Percentiles rank a stretch among this genome's conserved stretches.
Conservation (phyloP, 768 basidiomycete species). For the Auriscalpium vulgare region DNA sequence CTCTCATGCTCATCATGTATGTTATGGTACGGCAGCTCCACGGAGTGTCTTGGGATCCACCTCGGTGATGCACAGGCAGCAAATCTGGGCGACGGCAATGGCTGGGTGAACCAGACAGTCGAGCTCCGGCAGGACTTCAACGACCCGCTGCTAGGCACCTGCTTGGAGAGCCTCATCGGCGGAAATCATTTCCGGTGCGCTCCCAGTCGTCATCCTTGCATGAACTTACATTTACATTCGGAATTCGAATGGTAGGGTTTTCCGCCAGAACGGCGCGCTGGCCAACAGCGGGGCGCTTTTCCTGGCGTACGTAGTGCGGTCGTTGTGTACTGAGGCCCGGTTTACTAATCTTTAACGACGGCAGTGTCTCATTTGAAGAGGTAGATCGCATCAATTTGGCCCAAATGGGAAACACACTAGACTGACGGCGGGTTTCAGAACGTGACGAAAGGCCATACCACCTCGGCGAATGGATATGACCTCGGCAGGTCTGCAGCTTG, state of each 20-base stretch:
- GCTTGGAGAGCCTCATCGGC: constrained; percentile 25
- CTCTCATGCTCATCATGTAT: not conserved
- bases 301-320: constrained; percentile 22
- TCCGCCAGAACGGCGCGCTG: constrained; percentile 22
- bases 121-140: constrained; percentile 40
- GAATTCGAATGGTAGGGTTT: constrained; percentile 13
- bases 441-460: constrained; percentile 17
- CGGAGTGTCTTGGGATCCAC: constrained; percentile 25
- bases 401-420: not conserved
- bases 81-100: constrained; percentile 42
- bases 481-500: constrained; percentile 19
- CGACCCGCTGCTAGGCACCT: constrained; percentile 30
- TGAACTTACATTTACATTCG: no score
- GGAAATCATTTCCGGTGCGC: constrained; percentile 12
- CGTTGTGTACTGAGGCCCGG: not conserved
- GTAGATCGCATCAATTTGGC: not conserved
- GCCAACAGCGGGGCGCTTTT: constrained; percentile 27
- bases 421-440: not conserved
- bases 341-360: not conserved
- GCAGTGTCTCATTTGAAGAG: constrained; percentile 21
- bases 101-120: constrained; percentile 33
- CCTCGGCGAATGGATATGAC: constrained; percentile 24
- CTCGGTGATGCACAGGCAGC: constrained; percentile 31
- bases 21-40: constrained; percentile 10
- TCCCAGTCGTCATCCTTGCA: not conserved